phyloP scores from a whole-genome alignment of 129 eudicot genomes.

The Saussurea involucrata region DNA sequence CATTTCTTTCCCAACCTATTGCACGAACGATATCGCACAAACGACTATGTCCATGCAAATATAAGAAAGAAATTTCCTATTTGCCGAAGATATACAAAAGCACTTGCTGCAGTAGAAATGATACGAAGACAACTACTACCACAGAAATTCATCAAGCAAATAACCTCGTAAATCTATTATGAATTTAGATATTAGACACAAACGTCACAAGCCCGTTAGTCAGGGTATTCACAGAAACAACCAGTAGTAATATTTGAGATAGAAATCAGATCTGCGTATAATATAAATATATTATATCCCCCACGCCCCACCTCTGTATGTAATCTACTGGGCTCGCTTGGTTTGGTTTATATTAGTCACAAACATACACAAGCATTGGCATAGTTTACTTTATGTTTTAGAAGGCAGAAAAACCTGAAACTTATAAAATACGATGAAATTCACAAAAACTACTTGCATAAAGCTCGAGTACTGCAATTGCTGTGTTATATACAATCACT shows the following conservation, averaged over 20 bases:
- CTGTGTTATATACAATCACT: conserved; percentile 24
- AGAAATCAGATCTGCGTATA: not conserved
- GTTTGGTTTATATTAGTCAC: not conserved
- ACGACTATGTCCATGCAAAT: no score
- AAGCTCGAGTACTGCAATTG: conserved; percentile 8
- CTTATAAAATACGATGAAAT: not conserved
- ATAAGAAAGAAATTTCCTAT: no score
- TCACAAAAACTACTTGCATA: conserved; percentile 3
- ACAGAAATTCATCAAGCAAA: no score
- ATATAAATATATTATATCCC: not conserved
- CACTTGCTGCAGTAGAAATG: no score
- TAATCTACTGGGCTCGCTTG: not conserved
- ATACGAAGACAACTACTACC: no score
- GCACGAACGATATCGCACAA: no score
- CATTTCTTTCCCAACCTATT: no score
- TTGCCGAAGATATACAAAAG: no score
- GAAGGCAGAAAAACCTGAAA: not conserved
- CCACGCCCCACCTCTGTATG: not conserved
- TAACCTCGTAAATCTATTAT: no score
- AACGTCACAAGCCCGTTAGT: no score
- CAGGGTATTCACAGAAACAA: not conserved
- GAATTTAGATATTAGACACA: no score
- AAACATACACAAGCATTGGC: not conserved
- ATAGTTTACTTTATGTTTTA: not conserved
- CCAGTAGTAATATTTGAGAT: not conserved